Conservation (phyloP, 805 yeast species). For the Metschnikowia arizonensis region DNA sequence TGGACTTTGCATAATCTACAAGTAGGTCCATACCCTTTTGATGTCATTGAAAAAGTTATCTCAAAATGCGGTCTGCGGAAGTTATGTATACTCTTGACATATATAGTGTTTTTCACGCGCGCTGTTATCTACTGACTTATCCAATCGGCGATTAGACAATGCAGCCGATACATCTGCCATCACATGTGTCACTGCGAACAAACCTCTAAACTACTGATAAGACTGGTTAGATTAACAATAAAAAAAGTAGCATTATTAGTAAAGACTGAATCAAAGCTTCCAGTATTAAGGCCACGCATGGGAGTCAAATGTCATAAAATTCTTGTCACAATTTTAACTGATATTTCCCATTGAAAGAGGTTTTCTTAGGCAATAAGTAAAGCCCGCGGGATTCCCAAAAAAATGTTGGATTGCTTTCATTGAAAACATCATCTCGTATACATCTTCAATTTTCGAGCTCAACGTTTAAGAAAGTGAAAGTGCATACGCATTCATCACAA, state of each 20-base stretch:
- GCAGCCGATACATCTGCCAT: neutral
- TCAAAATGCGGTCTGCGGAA: neutral
- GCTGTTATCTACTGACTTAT: neutral
- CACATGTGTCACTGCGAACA: no score
- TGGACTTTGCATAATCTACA: neutral
- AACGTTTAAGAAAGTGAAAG: neutral
- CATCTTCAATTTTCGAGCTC: neutral
- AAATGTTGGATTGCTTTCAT: no score
- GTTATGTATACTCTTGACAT: neutral
- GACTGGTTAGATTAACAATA: no score
- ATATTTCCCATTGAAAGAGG: no score
- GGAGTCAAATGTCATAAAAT: no score
- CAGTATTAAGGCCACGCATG: no score
- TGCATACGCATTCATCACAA: neutral
- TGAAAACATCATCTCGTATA: neutral
- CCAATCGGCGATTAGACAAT: neutral
- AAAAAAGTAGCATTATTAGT: no score
- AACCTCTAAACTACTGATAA: no score
- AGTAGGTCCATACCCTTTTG: neutral
- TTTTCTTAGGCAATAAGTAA: no score
- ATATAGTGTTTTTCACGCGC: neutral
- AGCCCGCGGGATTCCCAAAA: no score
- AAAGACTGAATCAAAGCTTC: no score
- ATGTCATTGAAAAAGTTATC: neutral
- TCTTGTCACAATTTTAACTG: no score